phyloP scores from a whole-genome alignment of 192 early-diverging fungal genomes.

The Coemansia sp. region DNA sequence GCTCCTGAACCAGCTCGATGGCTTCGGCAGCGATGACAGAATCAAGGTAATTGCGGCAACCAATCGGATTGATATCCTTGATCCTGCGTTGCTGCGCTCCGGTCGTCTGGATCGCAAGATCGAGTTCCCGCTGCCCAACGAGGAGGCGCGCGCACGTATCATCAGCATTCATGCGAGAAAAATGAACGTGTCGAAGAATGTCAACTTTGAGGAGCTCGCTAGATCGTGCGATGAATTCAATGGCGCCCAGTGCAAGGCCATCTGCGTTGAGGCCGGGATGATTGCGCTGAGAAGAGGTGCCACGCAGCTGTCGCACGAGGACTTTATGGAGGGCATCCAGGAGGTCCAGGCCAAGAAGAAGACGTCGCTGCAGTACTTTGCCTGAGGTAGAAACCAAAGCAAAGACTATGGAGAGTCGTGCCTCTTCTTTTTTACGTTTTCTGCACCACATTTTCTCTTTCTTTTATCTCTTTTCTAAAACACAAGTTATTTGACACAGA shows the following conservation, averaged over 20 bases:
- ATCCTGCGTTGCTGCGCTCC: conserved; percentile 85
- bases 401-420: too few relatives aligned
- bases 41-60: conserved; percentile 99
- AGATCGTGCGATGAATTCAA: conserved; percentile 98
- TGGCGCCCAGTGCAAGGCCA: conserved; percentile 98
- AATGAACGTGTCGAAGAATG: conserved; percentile 93
- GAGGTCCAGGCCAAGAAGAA: conserved; percentile 99
- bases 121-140: conserved; percentile 90
- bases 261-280: conserved; percentile 99
- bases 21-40: conserved; percentile 91
- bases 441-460: conserved; percentile 5
- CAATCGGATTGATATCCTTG: conserved; percentile 92
- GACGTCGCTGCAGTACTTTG: conserved; percentile 91
- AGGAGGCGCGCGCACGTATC: conserved; percentile 93
- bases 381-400: conserved; percentile 41
- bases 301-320: conserved; percentile 88
- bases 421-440: not conserved
- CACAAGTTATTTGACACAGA: too few relatives aligned
- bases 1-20: conserved; percentile 96
- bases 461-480: not conserved
- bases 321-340: conserved; percentile 97
- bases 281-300: conserved; percentile 91
- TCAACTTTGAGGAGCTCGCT: conserved; percentile 96
- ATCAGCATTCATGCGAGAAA: conserved; percentile 98
- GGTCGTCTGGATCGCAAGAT: conserved; percentile 92